phyloP scores from a whole-genome alignment of 768 basidiomycete species.

The Grammothele lineata region DNA sequence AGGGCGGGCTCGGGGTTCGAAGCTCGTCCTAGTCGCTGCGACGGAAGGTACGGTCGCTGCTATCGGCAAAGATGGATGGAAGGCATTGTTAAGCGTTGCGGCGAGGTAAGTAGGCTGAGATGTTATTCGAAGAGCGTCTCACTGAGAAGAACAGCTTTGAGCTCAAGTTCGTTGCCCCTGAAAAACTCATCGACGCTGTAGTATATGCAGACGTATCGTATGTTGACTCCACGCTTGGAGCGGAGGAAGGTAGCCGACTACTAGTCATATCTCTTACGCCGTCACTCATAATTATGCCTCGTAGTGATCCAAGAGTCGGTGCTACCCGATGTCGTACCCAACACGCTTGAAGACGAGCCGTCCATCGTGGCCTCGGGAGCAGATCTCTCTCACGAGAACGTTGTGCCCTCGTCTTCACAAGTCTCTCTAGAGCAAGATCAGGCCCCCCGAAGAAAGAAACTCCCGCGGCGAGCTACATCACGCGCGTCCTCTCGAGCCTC shows the following conservation, averaged over 20 bases:
- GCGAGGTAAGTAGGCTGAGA: constrained; percentile 36
- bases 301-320: constrained; percentile 26
- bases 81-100: constrained; percentile 46
- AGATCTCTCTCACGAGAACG: neutral
- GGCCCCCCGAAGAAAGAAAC: neutral
- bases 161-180: constrained; percentile 40
- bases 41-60: constrained; percentile 41
- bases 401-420: neutral
- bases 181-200: constrained; percentile 51
- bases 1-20: constrained; percentile 41
- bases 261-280: neutral
- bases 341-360: constrained; percentile 49
- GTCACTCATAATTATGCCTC: constrained; percentile 11
- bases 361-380: constrained; percentile 30
- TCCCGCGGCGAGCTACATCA: constrained; percentile 37
- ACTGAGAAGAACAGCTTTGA: constrained; percentile 27
- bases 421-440: neutral
- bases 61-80: constrained; percentile 54
- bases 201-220: constrained; percentile 32
- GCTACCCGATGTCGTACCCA: constrained; percentile 48
- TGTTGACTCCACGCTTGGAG: constrained; percentile 33
- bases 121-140: neutral
- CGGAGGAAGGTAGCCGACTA: constrained; percentile 16
- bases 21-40: constrained; percentile 50
- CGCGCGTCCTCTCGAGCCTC: constrained; percentile 39